These are phyloP conservation scores for Leccinum uliginosum DNA, from an alignment of 768 basidiomycete genomes.

Conservation along the genomic window DNA sequence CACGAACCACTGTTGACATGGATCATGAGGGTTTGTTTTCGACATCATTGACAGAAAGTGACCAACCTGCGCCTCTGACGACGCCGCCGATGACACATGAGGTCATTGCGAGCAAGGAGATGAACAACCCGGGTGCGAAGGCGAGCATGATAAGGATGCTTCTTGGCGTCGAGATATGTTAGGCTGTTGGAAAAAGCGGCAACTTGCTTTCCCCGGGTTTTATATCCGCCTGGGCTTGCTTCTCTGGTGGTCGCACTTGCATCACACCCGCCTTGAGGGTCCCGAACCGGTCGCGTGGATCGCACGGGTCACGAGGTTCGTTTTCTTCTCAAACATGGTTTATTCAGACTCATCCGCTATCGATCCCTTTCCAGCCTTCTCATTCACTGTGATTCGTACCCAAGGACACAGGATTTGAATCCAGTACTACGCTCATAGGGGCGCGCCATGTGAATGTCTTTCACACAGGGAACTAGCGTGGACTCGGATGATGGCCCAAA, in stretches of 20 bases:
- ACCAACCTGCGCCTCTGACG: constrained; percentile 9
- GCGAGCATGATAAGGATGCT: constrained; percentile 8
- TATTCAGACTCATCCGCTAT: background rate
- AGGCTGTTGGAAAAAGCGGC: background rate
- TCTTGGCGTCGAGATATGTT: background rate
- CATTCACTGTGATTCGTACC: background rate
- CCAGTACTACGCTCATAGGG: background rate
- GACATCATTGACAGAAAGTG: background rate
- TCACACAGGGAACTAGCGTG: background rate
- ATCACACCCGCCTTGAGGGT: background rate
- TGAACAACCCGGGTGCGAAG: constrained; percentile 5
- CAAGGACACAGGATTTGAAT: constrained; percentile 4
- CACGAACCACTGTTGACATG: background rate
- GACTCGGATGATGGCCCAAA: background rate
- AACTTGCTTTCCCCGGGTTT: constrained; percentile 3
- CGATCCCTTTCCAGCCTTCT: background rate
- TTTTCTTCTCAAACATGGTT: background rate
- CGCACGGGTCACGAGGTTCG: background rate
- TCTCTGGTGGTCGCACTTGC: background rate
- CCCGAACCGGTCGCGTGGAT: background rate
- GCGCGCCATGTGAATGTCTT: background rate
- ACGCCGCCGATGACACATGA: constrained; percentile 5
- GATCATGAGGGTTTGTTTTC: background rate
- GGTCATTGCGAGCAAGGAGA: constrained; percentile 11
- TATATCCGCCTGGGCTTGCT: constrained; percentile 3